Conservation (phyloP, 2,329 filamentous ascomycete species). For the Lecanoromycetidae sp. region DNA sequence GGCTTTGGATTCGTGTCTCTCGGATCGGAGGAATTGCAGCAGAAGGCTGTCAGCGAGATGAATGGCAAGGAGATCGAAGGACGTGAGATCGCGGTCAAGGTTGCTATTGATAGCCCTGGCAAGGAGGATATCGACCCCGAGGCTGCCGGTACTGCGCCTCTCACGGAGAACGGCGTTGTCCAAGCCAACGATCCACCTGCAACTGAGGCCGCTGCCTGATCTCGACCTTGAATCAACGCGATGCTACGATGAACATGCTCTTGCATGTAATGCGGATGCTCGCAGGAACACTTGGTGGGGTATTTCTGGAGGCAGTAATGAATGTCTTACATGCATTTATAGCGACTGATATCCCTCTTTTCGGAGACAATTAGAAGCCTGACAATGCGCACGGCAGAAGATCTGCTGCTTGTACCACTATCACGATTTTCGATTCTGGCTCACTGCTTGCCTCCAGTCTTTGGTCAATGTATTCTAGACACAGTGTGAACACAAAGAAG, state of each 20-base stretch:
- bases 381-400: conserved; percentile 8
- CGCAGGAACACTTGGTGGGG: background rate
- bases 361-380: conserved; percentile 7
- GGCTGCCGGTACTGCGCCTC: conserved; percentile 32
- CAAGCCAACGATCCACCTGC: conserved; percentile 21
- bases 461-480: conserved; percentile 8
- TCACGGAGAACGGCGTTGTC: conserved; percentile 29
- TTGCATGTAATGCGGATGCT: background rate
- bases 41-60: conserved; percentile 96
- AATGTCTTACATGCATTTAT: conserved; percentile 11
- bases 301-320: conserved; percentile 2
- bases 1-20: conserved; percentile 98
- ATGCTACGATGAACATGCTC: background rate
- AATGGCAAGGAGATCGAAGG: conserved; percentile 99
- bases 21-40: conserved; percentile 85
- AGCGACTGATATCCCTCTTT: conserved; percentile 7
- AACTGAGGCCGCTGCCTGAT: conserved; percentile 22
- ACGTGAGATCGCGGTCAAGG: conserved; percentile 98
- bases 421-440: conserved; percentile 6
- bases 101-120: conserved; percentile 97
- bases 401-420: conserved; percentile 14
- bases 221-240: background rate
- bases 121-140: conserved; percentile 76
- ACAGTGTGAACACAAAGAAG: background rate
- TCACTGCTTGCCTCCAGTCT: background rate